Evolutionary conservation across 352 stramenopile species (phyloP).

Genomic region (Phytophthora ohioensis): DNA sequence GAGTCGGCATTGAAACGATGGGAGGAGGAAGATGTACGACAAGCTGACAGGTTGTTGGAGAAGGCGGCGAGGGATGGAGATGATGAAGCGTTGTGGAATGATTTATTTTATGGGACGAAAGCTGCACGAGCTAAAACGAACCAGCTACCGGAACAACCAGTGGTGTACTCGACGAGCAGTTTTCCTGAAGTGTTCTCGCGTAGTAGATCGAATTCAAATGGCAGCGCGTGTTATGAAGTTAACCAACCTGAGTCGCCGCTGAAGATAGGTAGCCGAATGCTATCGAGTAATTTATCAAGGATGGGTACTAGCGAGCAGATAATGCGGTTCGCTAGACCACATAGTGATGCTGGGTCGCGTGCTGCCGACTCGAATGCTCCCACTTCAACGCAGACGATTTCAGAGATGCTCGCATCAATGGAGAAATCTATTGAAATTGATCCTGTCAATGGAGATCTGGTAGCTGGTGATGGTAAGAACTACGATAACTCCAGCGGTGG

Average conservation of each 20-base stretch:
- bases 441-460: slow-evolving; percentile 4
- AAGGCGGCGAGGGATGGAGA: slow-evolving; percentile 37
- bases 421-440: slow-evolving; percentile 13
- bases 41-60: slow-evolving; percentile 41
- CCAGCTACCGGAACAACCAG: slow-evolving; percentile 22
- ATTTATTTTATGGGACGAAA: slow-evolving; percentile 49
- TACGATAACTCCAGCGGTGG: slow-evolving; percentile 3
- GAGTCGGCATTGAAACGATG: slow-evolving; percentile 28
- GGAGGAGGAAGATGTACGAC: slow-evolving; percentile 33
- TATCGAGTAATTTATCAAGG: slow-evolving; percentile 26
- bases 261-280: slow-evolving; percentile 7
- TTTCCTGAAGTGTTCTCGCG: slow-evolving; percentile 35
- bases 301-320: slow-evolving; percentile 16
- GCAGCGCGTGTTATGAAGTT: slow-evolving; percentile 24
- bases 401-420: slow-evolving; percentile 34
- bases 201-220: slow-evolving; percentile 13
- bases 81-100: slow-evolving; percentile 47
- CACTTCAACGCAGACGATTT: slow-evolving; percentile 31
- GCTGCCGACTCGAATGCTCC: slow-evolving; percentile 21
- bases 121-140: slow-evolving; percentile 26
- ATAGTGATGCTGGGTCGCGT: slow-evolving; percentile 21
- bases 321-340: slow-evolving; percentile 15
- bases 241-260: slow-evolving; percentile 3
- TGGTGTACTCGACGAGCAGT: slow-evolving; percentile 35
- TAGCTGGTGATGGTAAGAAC: slow-evolving; percentile 18